phyloP scores from a whole-genome alignment of 768 basidiomycete species.

The Lactarius tabidus region DNA sequence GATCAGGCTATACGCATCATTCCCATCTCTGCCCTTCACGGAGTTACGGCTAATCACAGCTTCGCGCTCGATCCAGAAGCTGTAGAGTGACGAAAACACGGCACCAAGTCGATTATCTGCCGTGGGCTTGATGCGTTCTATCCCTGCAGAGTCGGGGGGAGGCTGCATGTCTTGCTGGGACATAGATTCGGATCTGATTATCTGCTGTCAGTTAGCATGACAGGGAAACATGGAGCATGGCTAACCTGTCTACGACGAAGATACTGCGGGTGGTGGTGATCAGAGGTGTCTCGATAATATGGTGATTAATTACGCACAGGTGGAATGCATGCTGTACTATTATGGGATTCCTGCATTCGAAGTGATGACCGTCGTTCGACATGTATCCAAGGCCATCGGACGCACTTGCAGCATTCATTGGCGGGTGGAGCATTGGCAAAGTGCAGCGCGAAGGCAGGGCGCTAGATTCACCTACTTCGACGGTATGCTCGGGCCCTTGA shows the following conservation, averaged over 20 bases:
- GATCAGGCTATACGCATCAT: constrained; percentile 57
- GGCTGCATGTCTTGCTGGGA: constrained; percentile 38
- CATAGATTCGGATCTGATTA: constrained; percentile 52
- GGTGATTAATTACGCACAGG: constrained; percentile 40
- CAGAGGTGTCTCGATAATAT: too few species aligned
- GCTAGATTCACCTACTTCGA: constrained; percentile 22
- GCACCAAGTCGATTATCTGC: constrained; percentile 52
- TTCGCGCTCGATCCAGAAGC: constrained; percentile 43
- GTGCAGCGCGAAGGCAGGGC: constrained; percentile 52
- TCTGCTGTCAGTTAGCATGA: constrained; percentile 20
- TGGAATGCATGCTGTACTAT: constrained; percentile 51
- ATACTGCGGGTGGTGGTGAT: constrained; percentile 31
- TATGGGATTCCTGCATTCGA: constrained; percentile 50
- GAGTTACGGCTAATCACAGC: constrained; percentile 33
- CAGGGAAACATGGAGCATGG: constrained; percentile 36
- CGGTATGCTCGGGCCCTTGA: constrained; percentile 49
- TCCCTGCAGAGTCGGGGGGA: constrained; percentile 41
- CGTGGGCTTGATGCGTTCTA: constrained; percentile 35
- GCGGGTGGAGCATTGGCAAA: constrained; percentile 49
- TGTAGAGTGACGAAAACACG: constrained; percentile 39
- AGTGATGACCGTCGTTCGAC: constrained; percentile 55
- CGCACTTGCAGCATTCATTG: constrained; percentile 29
- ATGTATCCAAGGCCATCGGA: constrained; percentile 42
- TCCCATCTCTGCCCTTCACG: constrained; percentile 32
- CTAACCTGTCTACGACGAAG: constrained; percentile 51